Base-by-base conservation (phyloP, 495 filamentous ascomycete genomes). In the Thozetella sp. region DNA sequence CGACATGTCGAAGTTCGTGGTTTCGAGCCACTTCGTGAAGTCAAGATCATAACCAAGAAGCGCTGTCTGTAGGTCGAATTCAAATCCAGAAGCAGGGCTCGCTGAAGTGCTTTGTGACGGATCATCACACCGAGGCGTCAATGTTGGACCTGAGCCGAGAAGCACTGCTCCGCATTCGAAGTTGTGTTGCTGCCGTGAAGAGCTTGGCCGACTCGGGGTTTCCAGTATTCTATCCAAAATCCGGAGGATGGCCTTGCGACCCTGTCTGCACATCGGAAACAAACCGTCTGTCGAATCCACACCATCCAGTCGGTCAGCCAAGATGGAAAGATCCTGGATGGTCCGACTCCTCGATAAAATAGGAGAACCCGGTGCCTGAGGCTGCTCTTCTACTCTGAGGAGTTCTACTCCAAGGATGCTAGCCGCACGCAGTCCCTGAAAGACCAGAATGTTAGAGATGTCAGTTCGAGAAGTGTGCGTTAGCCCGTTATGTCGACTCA, bases 351-450 rank as follows among this genome's bases (percentile, higher is more conserved):
- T 63, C 25, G 68, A 63, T n/a, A 72, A 62, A 9, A 69, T 63
- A 55, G 76, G 76, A 10, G 71, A 62, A 56, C 73, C 68, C 12
- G 69, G 68, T 24, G 73, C 68, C 34, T 76, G 76, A 20, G 72
- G 73, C 6, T 68, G 72, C 30, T 69, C 72, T 56, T 79, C 73
- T 17, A 72, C 72, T 54, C 75, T 74, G 3, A 82, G 63, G 13
- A 76, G 60, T 62, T 76, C 76, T 19, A 77, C 73, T 4, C 66
- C 68, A 17, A 82, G 67, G 22, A 79, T 68, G 25, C 72, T 69
- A 3, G 76, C 79, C 43, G 74, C 72, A 6, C 79, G 64, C 26
- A 82, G 68, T 11, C 78, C 77, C 48, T 80, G 78, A 1, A 81
- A 56, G 12, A 66, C 62, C 0, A 80, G 70, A 15, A 75, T 63